These are phyloP conservation scores for Lentinula sp. DNA, from an alignment of 768 basidiomycete species.

Conservation along the genomic window DNA sequence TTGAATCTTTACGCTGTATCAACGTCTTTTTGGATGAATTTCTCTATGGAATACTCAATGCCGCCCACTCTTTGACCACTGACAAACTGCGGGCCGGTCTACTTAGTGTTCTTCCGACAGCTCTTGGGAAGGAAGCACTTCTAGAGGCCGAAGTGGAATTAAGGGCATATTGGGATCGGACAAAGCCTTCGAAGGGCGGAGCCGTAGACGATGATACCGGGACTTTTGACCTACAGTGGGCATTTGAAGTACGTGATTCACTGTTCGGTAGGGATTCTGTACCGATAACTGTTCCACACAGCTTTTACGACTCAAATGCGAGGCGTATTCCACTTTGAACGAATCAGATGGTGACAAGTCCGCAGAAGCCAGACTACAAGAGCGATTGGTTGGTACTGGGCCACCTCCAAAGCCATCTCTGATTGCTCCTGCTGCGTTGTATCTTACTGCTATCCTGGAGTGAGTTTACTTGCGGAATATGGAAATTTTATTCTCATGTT, in stretches of 20 bases:
- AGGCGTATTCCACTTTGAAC: constrained; percentile 82
- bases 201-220: constrained; percentile 44
- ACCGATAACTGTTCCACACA: constrained; percentile 20
- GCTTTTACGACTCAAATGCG: constrained; percentile 82
- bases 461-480: constrained; percentile 37
- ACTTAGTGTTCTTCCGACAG: constrained; percentile 67
- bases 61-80: constrained; percentile 64
- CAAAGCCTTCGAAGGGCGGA: constrained; percentile 28
- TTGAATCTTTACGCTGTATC: constrained; percentile 71
- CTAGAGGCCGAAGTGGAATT: constrained; percentile 92
- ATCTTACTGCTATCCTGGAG: constrained; percentile 92
- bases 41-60: constrained; percentile 63
- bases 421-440: constrained; percentile 78
- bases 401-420: constrained; percentile 47
- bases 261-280: constrained; percentile 5
- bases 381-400: constrained; percentile 50
- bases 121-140: constrained; percentile 86
- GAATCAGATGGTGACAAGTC: constrained; percentile 72
- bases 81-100: constrained; percentile 69
- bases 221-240: constrained; percentile 67
- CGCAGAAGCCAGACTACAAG: constrained; percentile 56
- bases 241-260: constrained; percentile 56
- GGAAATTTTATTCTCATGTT: constrained; percentile 19
- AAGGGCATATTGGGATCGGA: constrained; percentile 83
- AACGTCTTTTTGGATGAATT: constrained; percentile 85